These are phyloP conservation scores for Aspergillus baeticus DNA, from an alignment of 495 filamentous ascomycete species.

Conservation along the genomic window DNA sequence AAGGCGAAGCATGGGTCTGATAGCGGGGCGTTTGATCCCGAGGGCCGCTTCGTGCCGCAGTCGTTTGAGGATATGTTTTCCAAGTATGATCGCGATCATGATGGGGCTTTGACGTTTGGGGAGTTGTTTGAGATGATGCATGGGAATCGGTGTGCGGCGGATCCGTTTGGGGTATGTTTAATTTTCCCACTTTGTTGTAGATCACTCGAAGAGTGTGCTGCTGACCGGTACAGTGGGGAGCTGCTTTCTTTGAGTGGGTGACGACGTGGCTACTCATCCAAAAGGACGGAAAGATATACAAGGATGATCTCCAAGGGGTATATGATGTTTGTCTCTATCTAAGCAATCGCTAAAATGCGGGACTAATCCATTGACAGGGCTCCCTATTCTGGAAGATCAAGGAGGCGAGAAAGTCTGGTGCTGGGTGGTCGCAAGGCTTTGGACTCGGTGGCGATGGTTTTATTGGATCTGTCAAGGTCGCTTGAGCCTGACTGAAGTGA, in stretches of 20 bases:
- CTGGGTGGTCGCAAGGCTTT: slow-evolving; percentile 19
- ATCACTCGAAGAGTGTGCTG: neutral
- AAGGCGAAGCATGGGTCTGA: slow-evolving; percentile 61
- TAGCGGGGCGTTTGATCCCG: slow-evolving; percentile 48
- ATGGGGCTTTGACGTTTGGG: slow-evolving; percentile 26
- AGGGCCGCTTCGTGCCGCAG: slow-evolving; percentile 55
- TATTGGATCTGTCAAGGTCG: slow-evolving; percentile 7
- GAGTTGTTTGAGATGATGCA: slow-evolving; percentile 34
- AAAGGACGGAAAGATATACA: slow-evolving; percentile 42
- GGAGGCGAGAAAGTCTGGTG: slow-evolving; percentile 5
- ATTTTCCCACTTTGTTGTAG: neutral
- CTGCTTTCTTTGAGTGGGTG: slow-evolving; percentile 36
- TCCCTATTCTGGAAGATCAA: slow-evolving; percentile 25
- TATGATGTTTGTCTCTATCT: slow-evolving; percentile 34
- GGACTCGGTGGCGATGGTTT: slow-evolving; percentile 17
- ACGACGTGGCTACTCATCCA: slow-evolving; percentile 50
- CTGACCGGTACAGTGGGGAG: slow-evolving; percentile 2
- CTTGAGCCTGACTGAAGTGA: neutral
- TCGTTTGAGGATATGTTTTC: slow-evolving; percentile 58
- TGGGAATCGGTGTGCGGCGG: slow-evolving; percentile 42
- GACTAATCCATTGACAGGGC: slow-evolving; percentile 8
- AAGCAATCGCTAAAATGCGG: neutral
- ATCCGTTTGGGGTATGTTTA: slow-evolving; percentile 41
- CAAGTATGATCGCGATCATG: slow-evolving; percentile 46
- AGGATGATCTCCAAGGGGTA: slow-evolving; percentile 43